Percentiles rank a stretch among this genome's conserved stretches.
phyloP scores from a whole-genome alignment of 768 basidiomycete genomes.

The Tylopilus vinaceipallidus region DNA sequence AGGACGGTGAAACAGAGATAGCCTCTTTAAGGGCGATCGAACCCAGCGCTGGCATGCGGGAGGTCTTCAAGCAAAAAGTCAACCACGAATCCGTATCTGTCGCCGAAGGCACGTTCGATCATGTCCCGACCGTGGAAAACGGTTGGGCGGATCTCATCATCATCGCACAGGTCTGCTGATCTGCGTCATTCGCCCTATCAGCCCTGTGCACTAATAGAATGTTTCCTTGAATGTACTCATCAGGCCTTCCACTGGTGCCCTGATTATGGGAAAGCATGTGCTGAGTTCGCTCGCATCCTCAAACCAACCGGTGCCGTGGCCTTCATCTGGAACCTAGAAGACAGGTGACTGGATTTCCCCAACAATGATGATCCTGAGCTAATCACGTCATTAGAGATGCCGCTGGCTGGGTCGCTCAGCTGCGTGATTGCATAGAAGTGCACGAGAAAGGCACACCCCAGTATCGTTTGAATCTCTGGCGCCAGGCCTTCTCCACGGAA shows the following conservation, averaged over 20 bases:
- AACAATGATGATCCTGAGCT: neutral
- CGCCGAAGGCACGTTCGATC: conserved; percentile 69
- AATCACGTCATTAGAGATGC: conserved; percentile 39
- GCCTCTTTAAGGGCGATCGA: conserved; percentile 68
- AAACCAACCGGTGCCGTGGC: conserved; percentile 70
- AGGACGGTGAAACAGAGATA: conserved; percentile 50
- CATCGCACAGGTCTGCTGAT: conserved; percentile 62
- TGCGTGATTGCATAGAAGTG: conserved; percentile 67
- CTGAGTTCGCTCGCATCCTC: conserved; percentile 78
- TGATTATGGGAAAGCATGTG: conserved; percentile 66
- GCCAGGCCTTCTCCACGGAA: conserved; percentile 58
- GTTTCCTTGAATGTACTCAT: conserved; percentile 4
- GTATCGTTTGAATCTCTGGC: conserved; percentile 77
- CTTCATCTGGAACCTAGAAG: conserved; percentile 91
- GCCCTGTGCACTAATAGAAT: neutral
- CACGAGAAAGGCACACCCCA: conserved; percentile 79
- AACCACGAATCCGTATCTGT: conserved; percentile 51
- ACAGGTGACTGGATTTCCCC: conserved; percentile 44
- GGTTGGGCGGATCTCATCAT: conserved; percentile 78
- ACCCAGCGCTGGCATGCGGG: conserved; percentile 86
- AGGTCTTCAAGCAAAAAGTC: conserved; percentile 58
- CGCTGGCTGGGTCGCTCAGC: conserved; percentile 70
- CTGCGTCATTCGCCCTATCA: neutral
- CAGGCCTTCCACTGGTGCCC: conserved; percentile 96
- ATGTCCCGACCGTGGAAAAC: conserved; percentile 50